These are phyloP conservation scores for Xerocomellus intermedius DNA, from an alignment of 768 basidiomycete genomes.

Conservation along the genomic window DNA sequence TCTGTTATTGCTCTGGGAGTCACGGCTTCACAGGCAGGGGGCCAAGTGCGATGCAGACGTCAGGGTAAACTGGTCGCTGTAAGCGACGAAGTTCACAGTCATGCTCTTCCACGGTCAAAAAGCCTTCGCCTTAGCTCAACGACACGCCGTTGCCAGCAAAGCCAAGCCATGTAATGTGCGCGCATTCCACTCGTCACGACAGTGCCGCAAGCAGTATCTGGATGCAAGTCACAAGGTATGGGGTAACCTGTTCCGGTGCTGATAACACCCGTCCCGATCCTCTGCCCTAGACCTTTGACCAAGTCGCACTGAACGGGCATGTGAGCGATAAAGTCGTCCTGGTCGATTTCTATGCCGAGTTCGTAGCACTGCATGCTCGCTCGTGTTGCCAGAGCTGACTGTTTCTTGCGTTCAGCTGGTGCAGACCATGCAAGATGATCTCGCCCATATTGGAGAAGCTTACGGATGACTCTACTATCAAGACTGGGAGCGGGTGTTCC, in stretches of 20 bases:
- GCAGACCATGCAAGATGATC: constrained; percentile 69
- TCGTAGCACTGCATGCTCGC: constrained; percentile 25
- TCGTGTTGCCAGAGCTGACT: constrained; percentile 1
- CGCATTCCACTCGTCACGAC: constrained; percentile 42
- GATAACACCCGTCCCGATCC: neutral
- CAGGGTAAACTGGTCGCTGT: neutral
- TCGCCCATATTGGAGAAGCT: constrained; percentile 67
- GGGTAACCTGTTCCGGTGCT: neutral
- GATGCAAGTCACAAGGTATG: constrained; percentile 46
- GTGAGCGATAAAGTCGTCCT: constrained; percentile 55
- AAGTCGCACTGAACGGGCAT: constrained; percentile 27
- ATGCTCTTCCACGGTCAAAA: constrained; percentile 18
- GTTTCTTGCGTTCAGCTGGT: constrained; percentile 55
- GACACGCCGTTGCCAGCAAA: constrained; percentile 13
- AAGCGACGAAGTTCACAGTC: neutral
- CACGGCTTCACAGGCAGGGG: too few species aligned
- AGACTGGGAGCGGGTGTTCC: constrained; percentile 51
- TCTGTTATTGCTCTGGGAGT: too few species aligned
- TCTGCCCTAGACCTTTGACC: constrained; percentile 35
- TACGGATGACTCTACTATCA: constrained; percentile 43
- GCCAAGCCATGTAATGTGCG: constrained; percentile 23
- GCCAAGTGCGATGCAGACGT: neutral
- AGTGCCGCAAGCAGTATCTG: constrained; percentile 38
- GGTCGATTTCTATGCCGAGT: constrained; percentile 84
- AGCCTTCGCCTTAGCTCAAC: constrained; percentile 1